Conservation (phyloP, 306 rosid species). For the Dalbergia oliveri region DNA sequence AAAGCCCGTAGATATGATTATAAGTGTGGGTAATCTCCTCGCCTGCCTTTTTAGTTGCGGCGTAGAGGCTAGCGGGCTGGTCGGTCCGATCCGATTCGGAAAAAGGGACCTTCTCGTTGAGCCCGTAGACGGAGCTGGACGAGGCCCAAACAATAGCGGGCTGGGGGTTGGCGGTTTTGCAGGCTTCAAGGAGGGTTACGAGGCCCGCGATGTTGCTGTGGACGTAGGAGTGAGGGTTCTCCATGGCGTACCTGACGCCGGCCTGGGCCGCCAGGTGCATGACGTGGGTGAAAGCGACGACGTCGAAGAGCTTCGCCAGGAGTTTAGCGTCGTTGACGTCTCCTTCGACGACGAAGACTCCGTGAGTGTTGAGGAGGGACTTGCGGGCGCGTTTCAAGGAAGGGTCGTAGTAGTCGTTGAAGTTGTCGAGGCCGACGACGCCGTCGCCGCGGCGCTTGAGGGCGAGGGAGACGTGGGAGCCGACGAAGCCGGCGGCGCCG, state of each 20-base stretch:
- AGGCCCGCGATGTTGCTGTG: constrained; percentile 95
- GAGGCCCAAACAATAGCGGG: constrained; percentile 87
- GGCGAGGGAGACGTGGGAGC: constrained; percentile 79
- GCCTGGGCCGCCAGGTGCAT: constrained; percentile 98
- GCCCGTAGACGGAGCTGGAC: constrained; percentile 89
- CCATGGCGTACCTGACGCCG: constrained; percentile 92
- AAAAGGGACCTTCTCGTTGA: constrained; percentile 75
- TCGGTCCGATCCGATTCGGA: constrained; percentile 83
- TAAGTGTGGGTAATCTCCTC: constrained; percentile 88
- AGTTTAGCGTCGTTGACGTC: constrained; percentile 78
- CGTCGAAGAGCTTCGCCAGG: constrained; percentile 75
- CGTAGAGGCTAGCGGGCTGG: constrained; percentile 78
- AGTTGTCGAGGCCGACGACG: constrained; percentile 84
- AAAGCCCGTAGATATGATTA: constrained; percentile 82
- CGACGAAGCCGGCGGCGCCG: constrained; percentile 85
- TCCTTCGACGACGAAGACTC: constrained; percentile 73
- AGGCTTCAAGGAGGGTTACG: constrained; percentile 78
- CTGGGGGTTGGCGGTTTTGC: constrained; percentile 80
- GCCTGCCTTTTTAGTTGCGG: constrained; percentile 93
- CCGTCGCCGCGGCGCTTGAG: constrained; percentile 79
- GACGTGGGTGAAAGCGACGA: constrained; percentile 83
- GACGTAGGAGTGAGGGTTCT: constrained; percentile 81
- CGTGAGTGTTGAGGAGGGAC: constrained; percentile 53
- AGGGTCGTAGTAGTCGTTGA: constrained; percentile 86
- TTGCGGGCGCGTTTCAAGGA: constrained; percentile 77